Percentiles rank a stretch among this genome's conserved stretches.
These are phyloP conservation scores for Gossypium arboreum DNA, from an alignment of 345 rosid species.

Conservation along the genomic window DNA sequence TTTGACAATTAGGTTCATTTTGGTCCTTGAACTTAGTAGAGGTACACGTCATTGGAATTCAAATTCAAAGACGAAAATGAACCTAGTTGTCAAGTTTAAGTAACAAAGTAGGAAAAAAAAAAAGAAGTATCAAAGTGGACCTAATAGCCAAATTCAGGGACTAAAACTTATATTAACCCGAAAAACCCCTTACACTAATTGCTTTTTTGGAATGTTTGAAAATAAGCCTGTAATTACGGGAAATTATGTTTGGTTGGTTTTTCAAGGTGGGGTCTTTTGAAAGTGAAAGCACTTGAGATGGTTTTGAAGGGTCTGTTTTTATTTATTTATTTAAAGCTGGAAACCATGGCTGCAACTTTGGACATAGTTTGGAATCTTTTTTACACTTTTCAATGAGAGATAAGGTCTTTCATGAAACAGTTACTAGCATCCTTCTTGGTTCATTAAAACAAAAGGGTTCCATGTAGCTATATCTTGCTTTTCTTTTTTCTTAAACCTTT, in stretches of 20 bases:
- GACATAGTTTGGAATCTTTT: not conserved
- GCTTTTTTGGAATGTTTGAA: not conserved
- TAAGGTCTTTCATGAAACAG: slow-evolving; percentile 3
- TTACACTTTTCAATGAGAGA: not conserved
- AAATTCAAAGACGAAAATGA: too few relatives aligned
- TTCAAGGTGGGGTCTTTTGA: slow-evolving; percentile 16
- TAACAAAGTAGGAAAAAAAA: too few relatives aligned
- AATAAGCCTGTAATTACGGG: slow-evolving; percentile 4
- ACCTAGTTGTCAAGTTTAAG: too few relatives aligned
- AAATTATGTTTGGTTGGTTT: slow-evolving; percentile 17
- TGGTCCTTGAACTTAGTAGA: too few relatives aligned
- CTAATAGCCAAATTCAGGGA: too few relatives aligned
- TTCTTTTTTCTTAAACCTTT: not conserved
- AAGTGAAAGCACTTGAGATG: slow-evolving; percentile 6
- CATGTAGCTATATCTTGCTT: not conserved
- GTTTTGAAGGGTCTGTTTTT: not conserved
- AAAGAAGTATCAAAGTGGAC: too few relatives aligned
- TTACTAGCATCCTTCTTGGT: slow-evolving; percentile 6
- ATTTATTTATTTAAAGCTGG: not conserved
- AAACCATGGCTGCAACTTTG: not conserved
- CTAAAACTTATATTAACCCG: too few relatives aligned
- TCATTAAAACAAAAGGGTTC: slow-evolving; percentile 5
- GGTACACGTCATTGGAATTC: too few relatives aligned
- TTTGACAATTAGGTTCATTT: too few relatives aligned
- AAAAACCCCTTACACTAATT: too few relatives aligned